Percentiles rank a stretch among this genome's conserved stretches.
Evolutionary conservation across 805 yeast species (phyloP).

Genomic region (Candida hungchunana): DNA sequence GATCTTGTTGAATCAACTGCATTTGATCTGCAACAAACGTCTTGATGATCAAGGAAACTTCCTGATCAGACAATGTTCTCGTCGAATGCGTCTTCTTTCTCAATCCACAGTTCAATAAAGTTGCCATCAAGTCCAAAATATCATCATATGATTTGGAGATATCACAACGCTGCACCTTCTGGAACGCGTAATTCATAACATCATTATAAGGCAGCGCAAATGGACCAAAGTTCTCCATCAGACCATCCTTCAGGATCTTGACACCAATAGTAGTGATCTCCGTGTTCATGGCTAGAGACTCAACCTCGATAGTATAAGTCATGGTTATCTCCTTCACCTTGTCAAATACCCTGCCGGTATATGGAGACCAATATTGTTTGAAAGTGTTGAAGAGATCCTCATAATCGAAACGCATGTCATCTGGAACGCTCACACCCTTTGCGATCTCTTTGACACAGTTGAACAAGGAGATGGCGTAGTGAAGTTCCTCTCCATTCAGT

Average conservation of each 20-base stretch:
- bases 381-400: constrained; percentile 19
- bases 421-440: constrained; percentile 59
- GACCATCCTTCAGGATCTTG: constrained; percentile 56
- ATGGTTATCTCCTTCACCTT: constrained; percentile 28
- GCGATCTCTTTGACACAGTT: constrained; percentile 68
- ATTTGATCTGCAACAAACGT: constrained; percentile 17
- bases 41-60: constrained; percentile 16
- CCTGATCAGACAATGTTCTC: constrained; percentile 10
- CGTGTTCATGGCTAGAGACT: constrained; percentile 37
- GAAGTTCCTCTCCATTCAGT: constrained; percentile 28
- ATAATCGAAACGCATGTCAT: constrained; percentile 39
- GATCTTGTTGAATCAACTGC: constrained; percentile 41
- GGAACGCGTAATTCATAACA: constrained; percentile 36
- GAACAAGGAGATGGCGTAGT: constrained; percentile 52
- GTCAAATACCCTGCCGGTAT: constrained; percentile 9
- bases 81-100: neutral
- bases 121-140: constrained; percentile 18
- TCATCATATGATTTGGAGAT: constrained; percentile 24
- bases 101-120: constrained; percentile 20
- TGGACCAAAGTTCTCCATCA: constrained; percentile 65
- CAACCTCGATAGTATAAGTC: constrained; percentile 38
- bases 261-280: constrained; percentile 61
- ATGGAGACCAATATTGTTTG: constrained; percentile 24
- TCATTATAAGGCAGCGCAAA: constrained; percentile 47
- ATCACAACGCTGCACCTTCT: constrained; percentile 7